Percentiles rank a stretch among this genome's conserved stretches.
Evolutionary conservation across 345 rosid genomes (phyloP).

Genomic region (Eucalyptus sp.): DNA sequence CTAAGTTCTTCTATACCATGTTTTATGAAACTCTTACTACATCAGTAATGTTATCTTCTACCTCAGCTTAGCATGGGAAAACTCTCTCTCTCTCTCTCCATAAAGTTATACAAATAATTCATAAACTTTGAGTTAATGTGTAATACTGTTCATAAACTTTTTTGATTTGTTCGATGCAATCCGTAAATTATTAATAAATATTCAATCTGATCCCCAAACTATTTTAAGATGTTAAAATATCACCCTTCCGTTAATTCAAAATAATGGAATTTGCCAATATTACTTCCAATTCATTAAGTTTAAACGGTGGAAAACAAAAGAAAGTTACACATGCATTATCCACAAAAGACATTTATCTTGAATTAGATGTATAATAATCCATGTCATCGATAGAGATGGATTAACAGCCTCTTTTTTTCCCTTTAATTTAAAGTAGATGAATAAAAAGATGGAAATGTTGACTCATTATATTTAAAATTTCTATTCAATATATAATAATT

Average conservation of each 20-base stretch:
- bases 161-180: accelerated
- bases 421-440: neutral
- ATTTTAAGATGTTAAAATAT: neutral
- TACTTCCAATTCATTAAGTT: neutral
- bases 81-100: neutral
- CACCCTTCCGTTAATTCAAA: neutral
- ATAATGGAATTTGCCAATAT: neutral
- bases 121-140: accelerated
- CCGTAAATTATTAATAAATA: neutral
- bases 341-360: neutral
- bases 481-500: neutral
- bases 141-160: accelerated
- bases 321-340: neutral
- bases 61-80: neutral
- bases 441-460: neutral
- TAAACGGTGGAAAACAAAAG: neutral
- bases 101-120: accelerated
- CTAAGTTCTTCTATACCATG: neutral
- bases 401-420: neutral
- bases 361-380: neutral
- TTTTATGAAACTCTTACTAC: neutral
- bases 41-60: neutral
- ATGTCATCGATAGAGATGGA: neutral
- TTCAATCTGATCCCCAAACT: accelerated
- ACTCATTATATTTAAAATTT: neutral